phyloP scores from a whole-genome alignment of 106 monocot genomes.

The Hemerocallis citrina region DNA sequence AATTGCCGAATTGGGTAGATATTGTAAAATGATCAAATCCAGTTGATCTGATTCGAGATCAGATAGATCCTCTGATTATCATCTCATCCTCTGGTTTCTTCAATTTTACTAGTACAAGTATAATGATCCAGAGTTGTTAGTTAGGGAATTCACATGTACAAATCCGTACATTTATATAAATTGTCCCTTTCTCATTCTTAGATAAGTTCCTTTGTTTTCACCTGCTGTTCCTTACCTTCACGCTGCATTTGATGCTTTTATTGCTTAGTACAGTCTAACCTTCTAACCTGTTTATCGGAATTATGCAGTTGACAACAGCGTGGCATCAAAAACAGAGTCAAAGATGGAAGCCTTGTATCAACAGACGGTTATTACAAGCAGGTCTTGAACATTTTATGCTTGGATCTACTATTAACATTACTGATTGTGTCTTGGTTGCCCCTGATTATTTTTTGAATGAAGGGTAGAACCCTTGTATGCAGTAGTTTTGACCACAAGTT shows the following conservation, averaged over 20 bases:
- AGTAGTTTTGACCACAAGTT: background rate
- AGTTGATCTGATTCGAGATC: background rate
- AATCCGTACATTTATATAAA: too few relatives aligned
- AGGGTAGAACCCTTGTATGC: background rate
- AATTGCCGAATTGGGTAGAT: background rate
- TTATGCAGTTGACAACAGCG: slow-evolving; percentile 60
- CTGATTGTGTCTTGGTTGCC: too few relatives aligned
- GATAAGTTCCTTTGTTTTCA: background rate
- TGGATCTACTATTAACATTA: background rate
- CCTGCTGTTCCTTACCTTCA: background rate
- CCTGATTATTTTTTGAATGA: background rate
- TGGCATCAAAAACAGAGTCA: slow-evolving; percentile 64
- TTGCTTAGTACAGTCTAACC: background rate
- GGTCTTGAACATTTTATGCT: slow-evolving; percentile 23
- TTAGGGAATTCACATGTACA: too few relatives aligned
- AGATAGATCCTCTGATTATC: too few relatives aligned
- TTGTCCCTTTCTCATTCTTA: background rate
- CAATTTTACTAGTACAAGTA: too few relatives aligned
- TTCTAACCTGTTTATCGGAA: slow-evolving; percentile 12
- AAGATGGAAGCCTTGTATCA: slow-evolving; percentile 67
- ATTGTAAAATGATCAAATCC: background rate
- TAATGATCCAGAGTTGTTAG: background rate
- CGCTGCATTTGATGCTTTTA: background rate
- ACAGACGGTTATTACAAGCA: slow-evolving; percentile 41
- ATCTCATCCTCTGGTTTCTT: too few relatives aligned